Base-by-base conservation (phyloP, 208 protist species). In the Leishmania amazonensis region DNA sequence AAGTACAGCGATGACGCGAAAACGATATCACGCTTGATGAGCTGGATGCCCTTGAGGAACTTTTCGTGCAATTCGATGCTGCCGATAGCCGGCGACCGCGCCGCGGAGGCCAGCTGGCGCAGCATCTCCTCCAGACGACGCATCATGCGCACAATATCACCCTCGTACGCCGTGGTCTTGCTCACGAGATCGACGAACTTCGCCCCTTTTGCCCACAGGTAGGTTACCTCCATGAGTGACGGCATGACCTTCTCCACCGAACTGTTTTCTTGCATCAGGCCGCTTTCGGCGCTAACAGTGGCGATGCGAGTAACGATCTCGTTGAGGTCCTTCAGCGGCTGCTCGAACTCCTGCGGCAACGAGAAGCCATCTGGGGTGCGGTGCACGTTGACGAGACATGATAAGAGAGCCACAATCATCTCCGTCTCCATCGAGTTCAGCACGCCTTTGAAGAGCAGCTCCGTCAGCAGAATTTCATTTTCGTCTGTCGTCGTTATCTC, bases 21-120 rank as follows among this genome's bases (percentile, higher is more conserved):
- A 31, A 99, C 98, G 85, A 99, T 99, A 87, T 99, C 99, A 49
- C 99, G 93, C 87, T 99, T 99, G 77, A 99, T 99, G 38, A 96
- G 90, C 60, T 93, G 89, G 67, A 99, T 99, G 49, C 96, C 98
- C 80, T 99, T 93, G 7, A 99, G 89, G 84, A 99, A 99, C 91
- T 99, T 99, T 70, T 97, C 87, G 81, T 99, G 99, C 28, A 99
- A 90, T 71, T 99, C 99, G 54, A 96, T 93, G 85, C 99, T 99
- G 60, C 99, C 99, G 85, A 99, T 99, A 28, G 96, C 95, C 3
- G 94, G 94, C 35, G 94, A 98, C 65, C 99, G 99, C n/a, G 99
- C 97, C n/a, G 99, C 99, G 17, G 89, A 83, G n/a, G 91, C 93
- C 75, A 99, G 87, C 87, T 99, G 99, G n/a, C 98, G 91, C 54